Percentiles rank a stretch among this genome's conserved stretches.
These are phyloP conservation scores for Albizia julibrissin DNA, from an alignment of 306 rosid species.

Conservation along the genomic window DNA sequence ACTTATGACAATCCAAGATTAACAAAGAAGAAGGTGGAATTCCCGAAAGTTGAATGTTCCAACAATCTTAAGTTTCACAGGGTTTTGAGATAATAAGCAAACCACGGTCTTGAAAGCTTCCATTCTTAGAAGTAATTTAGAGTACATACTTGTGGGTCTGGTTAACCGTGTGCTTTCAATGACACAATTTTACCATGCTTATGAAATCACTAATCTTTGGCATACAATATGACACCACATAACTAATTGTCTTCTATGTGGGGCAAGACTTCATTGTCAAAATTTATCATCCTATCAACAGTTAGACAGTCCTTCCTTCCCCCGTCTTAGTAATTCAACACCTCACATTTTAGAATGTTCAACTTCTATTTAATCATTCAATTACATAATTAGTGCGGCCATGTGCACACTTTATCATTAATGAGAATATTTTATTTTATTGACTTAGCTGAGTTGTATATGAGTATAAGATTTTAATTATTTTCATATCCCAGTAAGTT, in stretches of 20 bases:
- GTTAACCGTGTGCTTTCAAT: neutral
- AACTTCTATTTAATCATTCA: slow-evolving; percentile 7
- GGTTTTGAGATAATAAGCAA: neutral
- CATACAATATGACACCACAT: neutral
- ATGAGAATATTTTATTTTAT: neutral
- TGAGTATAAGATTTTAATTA: neutral
- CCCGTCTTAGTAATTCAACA: slow-evolving; percentile 8
- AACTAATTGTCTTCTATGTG: neutral
- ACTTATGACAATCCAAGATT: neutral
- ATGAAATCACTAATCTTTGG: neutral
- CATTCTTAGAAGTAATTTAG: neutral
- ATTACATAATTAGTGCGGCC: slow-evolving; percentile 10
- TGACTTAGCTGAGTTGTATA: neutral
- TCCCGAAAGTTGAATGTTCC: neutral
- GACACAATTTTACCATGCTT: neutral
- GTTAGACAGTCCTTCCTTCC: neutral
- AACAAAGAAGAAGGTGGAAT: neutral
- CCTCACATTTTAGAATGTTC: slow-evolving; percentile 24
- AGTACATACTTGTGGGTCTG: neutral
- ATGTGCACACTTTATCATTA: neutral
- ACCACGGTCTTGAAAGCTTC: neutral
- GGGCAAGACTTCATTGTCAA: neutral
- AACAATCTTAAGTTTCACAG: neutral
- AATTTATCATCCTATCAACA: neutral
- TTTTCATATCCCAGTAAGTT: neutral